These are phyloP conservation scores for Psophocarpus tetragonolobus DNA, from an alignment of 306 rosid genomes.

Conservation along the genomic window DNA sequence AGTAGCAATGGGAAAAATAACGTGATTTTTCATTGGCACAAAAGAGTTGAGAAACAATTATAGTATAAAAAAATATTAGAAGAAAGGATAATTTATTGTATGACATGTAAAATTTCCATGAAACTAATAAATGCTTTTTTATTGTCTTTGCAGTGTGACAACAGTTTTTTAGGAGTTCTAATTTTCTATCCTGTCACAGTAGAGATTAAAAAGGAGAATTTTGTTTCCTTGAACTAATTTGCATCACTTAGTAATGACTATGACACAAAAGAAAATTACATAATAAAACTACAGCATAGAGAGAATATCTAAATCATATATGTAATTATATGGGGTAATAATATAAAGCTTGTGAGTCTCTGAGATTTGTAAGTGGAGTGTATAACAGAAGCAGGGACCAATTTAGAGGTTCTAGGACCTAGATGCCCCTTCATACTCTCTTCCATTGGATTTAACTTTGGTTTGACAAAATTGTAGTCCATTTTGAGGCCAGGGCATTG, in stretches of 20 bases:
- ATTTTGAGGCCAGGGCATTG: background rate
- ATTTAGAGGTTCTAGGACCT: background rate
- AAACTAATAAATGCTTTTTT: background rate
- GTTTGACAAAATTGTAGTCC: background rate
- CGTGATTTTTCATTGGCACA: slow-evolving; percentile 26
- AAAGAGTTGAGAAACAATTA: background rate
- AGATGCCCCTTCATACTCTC: background rate
- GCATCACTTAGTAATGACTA: background rate
- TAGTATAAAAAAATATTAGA: background rate
- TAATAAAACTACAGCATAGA: background rate
- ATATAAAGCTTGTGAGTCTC: background rate
- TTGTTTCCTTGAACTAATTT: slow-evolving; percentile 4
- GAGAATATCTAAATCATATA: background rate
- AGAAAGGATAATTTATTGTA: background rate
- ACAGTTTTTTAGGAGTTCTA: background rate
- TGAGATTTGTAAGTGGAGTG: background rate
- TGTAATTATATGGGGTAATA: background rate
- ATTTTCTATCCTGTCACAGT: slow-evolving; percentile 4
- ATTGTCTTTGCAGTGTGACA: background rate
- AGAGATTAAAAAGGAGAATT: background rate
- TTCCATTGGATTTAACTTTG: background rate
- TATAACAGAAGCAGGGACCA: background rate
- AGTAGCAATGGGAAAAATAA: slow-evolving; percentile 28
- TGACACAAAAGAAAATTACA: background rate
- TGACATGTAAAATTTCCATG: background rate